Evolutionary conservation across 495 filamentous ascomycete species (phyloP).

Genomic region (Trichoderma virens): DNA sequence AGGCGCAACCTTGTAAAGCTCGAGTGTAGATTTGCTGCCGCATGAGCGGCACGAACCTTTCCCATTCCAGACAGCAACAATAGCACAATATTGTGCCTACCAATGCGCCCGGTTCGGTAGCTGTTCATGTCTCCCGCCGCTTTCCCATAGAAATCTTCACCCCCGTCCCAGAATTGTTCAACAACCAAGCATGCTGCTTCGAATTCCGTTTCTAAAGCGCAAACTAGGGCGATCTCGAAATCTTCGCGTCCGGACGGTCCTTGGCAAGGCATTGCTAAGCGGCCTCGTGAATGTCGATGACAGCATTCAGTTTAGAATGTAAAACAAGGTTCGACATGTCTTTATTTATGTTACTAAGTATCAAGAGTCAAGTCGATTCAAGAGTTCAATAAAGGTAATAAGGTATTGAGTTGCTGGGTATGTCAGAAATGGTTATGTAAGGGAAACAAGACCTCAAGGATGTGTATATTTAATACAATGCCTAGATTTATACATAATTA

Average conservation of each 20-base stretch:
- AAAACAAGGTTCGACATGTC: too few relatives aligned
- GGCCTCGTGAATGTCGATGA: too few relatives aligned
- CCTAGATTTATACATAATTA: too few relatives aligned
- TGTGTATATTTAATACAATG: too few relatives aligned
- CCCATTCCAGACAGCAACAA: conserved; percentile 27
- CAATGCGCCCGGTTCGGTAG: conserved; percentile 32
- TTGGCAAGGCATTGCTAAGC: too few relatives aligned
- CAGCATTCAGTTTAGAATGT: too few relatives aligned
- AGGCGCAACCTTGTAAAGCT: conserved; percentile 23
- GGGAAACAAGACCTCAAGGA: too few relatives aligned
- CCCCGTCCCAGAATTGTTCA: conserved; percentile 22
- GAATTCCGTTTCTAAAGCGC: conserved; percentile 23
- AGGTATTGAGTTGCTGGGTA: too few relatives aligned
- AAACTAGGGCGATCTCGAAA: conserved; percentile 23
- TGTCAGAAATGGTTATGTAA: too few relatives aligned
- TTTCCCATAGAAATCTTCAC: conserved; percentile 19
- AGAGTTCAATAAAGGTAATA: too few relatives aligned
- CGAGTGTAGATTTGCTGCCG: conserved; percentile 20
- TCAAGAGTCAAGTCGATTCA: too few relatives aligned
- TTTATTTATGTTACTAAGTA: too few relatives aligned
- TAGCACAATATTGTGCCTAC: conserved; percentile 29
- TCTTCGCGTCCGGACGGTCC: conserved; percentile 21
- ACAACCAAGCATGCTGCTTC: conserved; percentile 24
- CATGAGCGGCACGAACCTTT: conserved; percentile 23
- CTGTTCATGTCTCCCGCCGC: conserved; percentile 21